Evolutionary conservation across 2,329 filamentous ascomycete genomes (phyloP).

Genomic region (Drechmeria coniospora): DNA sequence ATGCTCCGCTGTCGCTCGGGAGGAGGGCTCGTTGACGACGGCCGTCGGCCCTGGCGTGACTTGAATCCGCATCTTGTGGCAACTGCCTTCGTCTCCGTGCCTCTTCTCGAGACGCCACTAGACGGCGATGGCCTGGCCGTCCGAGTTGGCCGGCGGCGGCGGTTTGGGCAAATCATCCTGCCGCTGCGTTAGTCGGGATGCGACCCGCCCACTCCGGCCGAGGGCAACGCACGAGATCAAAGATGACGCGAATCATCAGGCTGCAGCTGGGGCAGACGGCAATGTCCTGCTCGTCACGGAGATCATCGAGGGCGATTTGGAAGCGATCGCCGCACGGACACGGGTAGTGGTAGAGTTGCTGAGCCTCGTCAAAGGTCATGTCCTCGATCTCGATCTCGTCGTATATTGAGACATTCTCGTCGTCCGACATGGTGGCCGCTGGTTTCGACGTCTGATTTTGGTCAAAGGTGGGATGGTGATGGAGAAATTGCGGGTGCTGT

Average conservation of each 20-base stretch:
- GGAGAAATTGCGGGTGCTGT: no score
- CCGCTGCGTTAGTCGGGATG: no score
- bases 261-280: slow-evolving; percentile 97
- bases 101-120: slow-evolving; percentile 10
- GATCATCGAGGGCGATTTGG: slow-evolving; percentile 71
- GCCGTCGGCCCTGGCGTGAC: no score
- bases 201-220: no score
- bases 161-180: slow-evolving; percentile 30
- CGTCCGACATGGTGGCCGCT: slow-evolving; percentile 41
- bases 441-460: no score
- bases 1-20: no score
- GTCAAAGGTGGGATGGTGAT: no score
- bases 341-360: slow-evolving; percentile 88
- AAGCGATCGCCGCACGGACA: slow-evolving; percentile 96
- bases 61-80: no score
- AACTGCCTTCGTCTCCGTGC: no score
- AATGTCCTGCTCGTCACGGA: slow-evolving; percentile 81
- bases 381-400: slow-evolving; percentile 99
- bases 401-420: slow-evolving; percentile 60
- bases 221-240: slow-evolving; percentile 54
- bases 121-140: slow-evolving; percentile 23
- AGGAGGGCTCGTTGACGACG: no score
- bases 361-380: slow-evolving; percentile 73
- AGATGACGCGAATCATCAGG: slow-evolving; percentile 91
- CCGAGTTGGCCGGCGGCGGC: slow-evolving; percentile 14